Percentiles rank a stretch among this genome's conserved stretches.
Evolutionary conservation across 192 early-diverging fungal genomes (phyloP).

Genomic region (Coemansia sp.): DNA sequence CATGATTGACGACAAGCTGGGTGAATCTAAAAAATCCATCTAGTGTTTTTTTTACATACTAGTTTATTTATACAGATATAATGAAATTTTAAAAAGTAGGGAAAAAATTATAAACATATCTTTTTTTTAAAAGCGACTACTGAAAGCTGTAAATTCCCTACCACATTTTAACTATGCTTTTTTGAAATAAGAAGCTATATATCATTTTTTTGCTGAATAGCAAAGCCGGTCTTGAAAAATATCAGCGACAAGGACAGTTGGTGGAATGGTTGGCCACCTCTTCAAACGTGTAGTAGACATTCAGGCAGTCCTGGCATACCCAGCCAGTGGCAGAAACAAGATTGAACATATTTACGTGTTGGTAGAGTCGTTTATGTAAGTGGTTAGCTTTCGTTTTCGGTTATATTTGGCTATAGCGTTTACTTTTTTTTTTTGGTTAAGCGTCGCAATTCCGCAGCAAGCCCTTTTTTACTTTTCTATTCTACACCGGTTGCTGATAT

Average conservation of each 20-base stretch:
- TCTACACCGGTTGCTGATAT: no score
- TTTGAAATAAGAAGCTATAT: no score
- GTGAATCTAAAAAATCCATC: background rate
- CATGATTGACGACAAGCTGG: background rate
- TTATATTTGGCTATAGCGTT: no score
- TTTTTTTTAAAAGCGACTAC: background rate
- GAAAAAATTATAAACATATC: background rate
- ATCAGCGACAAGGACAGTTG: conserved; percentile 27
- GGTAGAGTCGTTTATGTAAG: background rate
- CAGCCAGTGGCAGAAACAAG: conserved; percentile 17
- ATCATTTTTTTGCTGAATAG: background rate
- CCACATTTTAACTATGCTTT: background rate
- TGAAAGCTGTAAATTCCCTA: background rate
- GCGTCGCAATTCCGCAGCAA: no score
- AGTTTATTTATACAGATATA: background rate
- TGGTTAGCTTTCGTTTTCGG: background rate
- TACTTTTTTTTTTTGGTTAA: no score
- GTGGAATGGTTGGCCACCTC: conserved; percentile 42
- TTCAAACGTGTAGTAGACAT: conserved; percentile 42
- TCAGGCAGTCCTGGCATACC: conserved; percentile 41
- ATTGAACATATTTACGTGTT: background rate
- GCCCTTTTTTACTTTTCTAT: no score
- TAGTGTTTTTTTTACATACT: background rate
- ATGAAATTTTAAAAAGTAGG: background rate
- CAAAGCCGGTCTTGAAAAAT: no score